These are phyloP conservation scores for Ceratonia siliqua DNA, from an alignment of 306 rosid genomes.

Conservation along the genomic window DNA sequence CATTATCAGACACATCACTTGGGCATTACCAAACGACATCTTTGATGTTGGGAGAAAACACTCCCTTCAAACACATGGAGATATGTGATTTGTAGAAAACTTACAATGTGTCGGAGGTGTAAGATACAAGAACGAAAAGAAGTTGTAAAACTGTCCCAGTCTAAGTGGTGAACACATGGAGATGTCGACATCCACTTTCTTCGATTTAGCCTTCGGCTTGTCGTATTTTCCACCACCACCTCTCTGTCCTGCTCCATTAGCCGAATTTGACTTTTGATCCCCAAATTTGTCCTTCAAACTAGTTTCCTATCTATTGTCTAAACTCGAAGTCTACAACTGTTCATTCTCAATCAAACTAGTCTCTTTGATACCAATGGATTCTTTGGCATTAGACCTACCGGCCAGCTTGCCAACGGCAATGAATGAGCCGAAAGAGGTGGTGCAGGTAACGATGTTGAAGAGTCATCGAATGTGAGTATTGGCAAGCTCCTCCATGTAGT, in stretches of 20 bases:
- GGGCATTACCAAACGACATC: too few species aligned
- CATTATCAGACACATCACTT: too few species aligned
- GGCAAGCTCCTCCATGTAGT: constrained; percentile 72
- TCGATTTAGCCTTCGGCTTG: constrained; percentile 42
- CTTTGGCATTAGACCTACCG: constrained; percentile 38
- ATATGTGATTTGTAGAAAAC: too few species aligned
- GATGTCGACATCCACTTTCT: constrained; percentile 52
- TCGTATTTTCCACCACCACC: constrained; percentile 23
- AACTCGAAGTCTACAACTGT: constrained; percentile 23
- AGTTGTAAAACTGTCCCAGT: constrained; percentile 88
- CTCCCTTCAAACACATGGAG: too few species aligned
- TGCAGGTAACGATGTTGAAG: constrained; percentile 81
- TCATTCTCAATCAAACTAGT: constrained; percentile 39
- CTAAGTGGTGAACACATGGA: constrained; percentile 84
- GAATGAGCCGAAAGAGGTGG: constrained; percentile 56
- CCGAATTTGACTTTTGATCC: constrained; percentile 37
- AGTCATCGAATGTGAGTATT: constrained; percentile 81
- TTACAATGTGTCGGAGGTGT: constrained; percentile 88
- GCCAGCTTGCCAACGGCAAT: constrained; percentile 46
- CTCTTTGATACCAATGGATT: constrained; percentile 46
- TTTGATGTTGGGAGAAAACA: too few species aligned
- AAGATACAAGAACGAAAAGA: constrained; percentile 84
- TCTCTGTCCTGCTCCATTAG: constrained; percentile 6
- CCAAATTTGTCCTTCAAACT: constrained; percentile 32
- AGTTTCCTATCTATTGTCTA: constrained; percentile 41